Conservation (phyloP, 768 basidiomycete genomes). For the Russula olivacea region DNA sequence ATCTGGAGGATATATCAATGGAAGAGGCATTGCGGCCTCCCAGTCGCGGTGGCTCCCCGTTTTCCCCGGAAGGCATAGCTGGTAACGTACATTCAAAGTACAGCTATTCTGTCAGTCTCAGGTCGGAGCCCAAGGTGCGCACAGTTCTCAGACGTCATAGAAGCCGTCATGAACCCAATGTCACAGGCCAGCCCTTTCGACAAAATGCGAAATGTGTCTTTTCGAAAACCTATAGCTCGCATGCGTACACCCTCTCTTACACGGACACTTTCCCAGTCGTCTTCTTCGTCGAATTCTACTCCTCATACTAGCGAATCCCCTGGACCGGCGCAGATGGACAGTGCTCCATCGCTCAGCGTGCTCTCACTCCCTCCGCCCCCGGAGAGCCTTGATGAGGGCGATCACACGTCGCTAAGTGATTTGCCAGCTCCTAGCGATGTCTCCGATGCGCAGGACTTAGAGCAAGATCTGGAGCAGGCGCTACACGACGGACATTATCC, state of each 20-base stretch:
- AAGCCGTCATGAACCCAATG: neutral
- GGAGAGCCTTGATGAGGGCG: slow-evolving; percentile 15
- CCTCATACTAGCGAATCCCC: slow-evolving; percentile 32
- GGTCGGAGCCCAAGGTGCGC: slow-evolving; percentile 53
- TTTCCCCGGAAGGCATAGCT: slow-evolving; percentile 34
- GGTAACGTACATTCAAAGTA: slow-evolving; percentile 37
- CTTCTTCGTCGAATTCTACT: slow-evolving; percentile 60
- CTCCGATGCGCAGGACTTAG: slow-evolving; percentile 13
- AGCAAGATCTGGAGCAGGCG: slow-evolving; percentile 12
- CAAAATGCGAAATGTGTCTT: slow-evolving; percentile 56
- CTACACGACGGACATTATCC: slow-evolving; percentile 2
- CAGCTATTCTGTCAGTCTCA: slow-evolving; percentile 55
- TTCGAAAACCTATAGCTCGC: slow-evolving; percentile 47
- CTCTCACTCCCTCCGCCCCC: slow-evolving; percentile 24
- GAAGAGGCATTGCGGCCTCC: slow-evolving; percentile 54
- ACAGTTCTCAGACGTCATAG: neutral
- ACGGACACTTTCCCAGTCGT: slow-evolving; percentile 51
- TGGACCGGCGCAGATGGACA: slow-evolving; percentile 7
- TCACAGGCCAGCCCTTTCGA: slow-evolving; percentile 53
- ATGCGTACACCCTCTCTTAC: slow-evolving; percentile 64
- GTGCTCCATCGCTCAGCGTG: slow-evolving; percentile 12
- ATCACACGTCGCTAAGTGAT: slow-evolving; percentile 8
- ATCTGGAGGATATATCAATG: slow-evolving; percentile 41
- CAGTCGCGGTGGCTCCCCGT: slow-evolving; percentile 48
- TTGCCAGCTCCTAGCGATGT: slow-evolving; percentile 13